Percentiles rank a stretch among this genome's conserved stretches.
Evolutionary conservation across 306 rosid genomes (phyloP).

Genomic region (Casuarina equisetifolia): DNA sequence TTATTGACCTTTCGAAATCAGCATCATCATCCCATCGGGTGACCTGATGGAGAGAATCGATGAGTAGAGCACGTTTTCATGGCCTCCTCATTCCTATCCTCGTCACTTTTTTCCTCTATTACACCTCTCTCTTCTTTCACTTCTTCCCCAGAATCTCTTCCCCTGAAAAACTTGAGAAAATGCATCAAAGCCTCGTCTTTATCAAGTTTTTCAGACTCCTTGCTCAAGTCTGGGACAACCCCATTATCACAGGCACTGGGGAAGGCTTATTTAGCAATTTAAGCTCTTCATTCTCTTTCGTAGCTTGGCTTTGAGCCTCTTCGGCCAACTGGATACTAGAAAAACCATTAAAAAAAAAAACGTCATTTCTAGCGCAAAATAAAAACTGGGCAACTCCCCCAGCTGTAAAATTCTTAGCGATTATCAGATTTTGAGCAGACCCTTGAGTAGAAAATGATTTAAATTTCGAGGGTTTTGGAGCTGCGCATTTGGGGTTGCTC

Average conservation of each 20-base stretch:
- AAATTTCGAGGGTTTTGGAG: conserved; percentile 20
- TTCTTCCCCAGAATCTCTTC: conserved; percentile 42
- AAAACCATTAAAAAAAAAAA: conserved; percentile 51
- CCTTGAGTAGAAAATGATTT: conserved; percentile 24
- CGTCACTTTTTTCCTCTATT: conserved; percentile 38
- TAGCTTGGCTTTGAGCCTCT: conserved; percentile 36
- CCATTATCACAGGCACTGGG: conserved; percentile 44
- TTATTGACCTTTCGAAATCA: too few species aligned
- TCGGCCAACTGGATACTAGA: conserved; percentile 48
- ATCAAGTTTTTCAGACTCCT: conserved; percentile 33
- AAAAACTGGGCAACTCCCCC: conserved; percentile 38
- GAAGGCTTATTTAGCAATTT: conserved; percentile 76
- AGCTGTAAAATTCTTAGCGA: conserved; percentile 39
- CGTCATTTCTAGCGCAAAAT: conserved; percentile 59
- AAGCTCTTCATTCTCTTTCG: conserved; percentile 57
- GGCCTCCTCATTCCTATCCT: conserved; percentile 37
- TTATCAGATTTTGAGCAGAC: conserved; percentile 22
- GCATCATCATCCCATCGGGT: too few species aligned
- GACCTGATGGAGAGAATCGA: too few species aligned
- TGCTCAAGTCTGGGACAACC: conserved; percentile 41
- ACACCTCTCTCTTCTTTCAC: conserved; percentile 36
- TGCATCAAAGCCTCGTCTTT: conserved; percentile 66
- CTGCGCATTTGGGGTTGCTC: conserved; percentile 16
- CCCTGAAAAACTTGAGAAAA: conserved; percentile 80
- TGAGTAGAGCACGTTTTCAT: too few species aligned